Evolutionary conservation across 805 yeast species (phyloP), one percentile per base, ranked within the genome.

Genomic region (Spathaspora hagerdaliae): DNA sequence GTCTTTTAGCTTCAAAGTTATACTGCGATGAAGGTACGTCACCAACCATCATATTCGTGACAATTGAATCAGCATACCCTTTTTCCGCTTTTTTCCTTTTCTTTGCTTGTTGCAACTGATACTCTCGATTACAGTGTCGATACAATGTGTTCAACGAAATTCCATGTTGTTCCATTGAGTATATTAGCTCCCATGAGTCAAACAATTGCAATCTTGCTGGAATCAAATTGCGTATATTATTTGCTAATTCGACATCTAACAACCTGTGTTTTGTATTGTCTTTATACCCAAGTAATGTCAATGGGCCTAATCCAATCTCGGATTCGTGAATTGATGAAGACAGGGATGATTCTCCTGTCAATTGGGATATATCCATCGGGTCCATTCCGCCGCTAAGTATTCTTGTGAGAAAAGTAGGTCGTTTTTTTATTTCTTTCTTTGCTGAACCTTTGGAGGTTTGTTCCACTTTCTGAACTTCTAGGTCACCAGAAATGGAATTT

Each of bases 161-260:
- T 0, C 99, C 99, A 60, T 90, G 87, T 62, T 89, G 97, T 54
- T 91, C 97, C 49, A 88, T 65, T n/a, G 94, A 84, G 60, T 91
- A 92, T 2, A 82, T 63, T 41, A 94, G 63, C 6, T 75, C 64
- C 99, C 98, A 94, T 6, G 77, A 76, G 34, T 85, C 83, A 49
- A 79, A 79, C 24, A 92, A 71, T 60, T 89, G 97, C 35, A 87
- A 69, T 39, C 97, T 71, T 5, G 87, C 75, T 0, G 97, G 96
- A 48, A 94, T 61, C 43, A 88, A 74, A 27, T 72, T 69, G 38
- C 96, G 73, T 32, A 92, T 74, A 44, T 88, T 89, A 47, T 78
- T 85, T 1, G 94, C 94, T 56, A 92, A 66, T 41, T 79, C 85
- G 6, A 57, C 56, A n/a, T 73, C 69, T 45, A 92, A 57, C 7